Conservation (phyloP, 116 monocot species). For the Trichopus zeylanicus region DNA sequence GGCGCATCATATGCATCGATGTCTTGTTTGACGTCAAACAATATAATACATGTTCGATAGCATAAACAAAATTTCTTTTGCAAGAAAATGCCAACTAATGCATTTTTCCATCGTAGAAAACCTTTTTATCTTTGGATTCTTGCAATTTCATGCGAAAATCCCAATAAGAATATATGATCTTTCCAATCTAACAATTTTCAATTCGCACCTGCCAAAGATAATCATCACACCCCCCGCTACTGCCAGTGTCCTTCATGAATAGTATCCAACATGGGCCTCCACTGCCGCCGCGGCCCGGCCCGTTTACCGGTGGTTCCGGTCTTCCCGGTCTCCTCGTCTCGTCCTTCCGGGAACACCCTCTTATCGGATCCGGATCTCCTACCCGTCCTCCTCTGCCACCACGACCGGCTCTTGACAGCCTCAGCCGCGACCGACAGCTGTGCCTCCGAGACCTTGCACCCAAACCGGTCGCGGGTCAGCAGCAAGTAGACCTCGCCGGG, state of each 20-base stretch:
- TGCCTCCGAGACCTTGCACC: background rate
- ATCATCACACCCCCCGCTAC: no score
- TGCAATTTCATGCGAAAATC: no score
- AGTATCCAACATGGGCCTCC: background rate
- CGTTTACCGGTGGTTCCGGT: background rate
- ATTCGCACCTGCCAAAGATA: no score
- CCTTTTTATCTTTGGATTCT: no score
- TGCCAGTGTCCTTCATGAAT: background rate
- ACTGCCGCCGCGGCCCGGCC: background rate
- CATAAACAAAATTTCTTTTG: no score
- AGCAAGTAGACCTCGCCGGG: background rate
- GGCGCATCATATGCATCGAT: no score
- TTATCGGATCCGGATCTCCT: background rate
- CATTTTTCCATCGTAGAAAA: no score
- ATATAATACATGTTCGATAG: no score
- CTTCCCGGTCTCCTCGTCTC: background rate
- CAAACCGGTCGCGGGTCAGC: background rate
- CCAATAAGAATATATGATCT: no score
- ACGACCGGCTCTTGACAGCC: background rate
- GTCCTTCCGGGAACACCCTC: background rate
- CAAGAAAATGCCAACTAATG: no score
- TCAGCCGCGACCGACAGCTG: background rate
- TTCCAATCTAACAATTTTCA: no score
- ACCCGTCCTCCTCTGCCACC: background rate
- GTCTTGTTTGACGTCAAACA: no score